These are phyloP conservation scores for Haplosporangium sp. DNA, from an alignment of 371 early-diverging fungal genomes.

Conservation along the genomic window DNA sequence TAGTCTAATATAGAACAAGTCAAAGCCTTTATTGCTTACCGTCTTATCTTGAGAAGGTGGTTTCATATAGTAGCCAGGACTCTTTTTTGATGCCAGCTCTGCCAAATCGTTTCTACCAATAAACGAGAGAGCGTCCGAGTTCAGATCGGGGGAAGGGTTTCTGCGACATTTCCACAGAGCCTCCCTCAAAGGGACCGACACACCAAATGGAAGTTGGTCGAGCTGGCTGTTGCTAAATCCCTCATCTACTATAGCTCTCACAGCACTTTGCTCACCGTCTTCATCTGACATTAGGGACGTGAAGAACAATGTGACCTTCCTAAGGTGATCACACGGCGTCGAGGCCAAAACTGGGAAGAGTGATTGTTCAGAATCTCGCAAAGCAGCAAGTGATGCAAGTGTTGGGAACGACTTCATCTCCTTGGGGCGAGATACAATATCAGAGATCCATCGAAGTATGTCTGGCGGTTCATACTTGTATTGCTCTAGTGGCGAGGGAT, in stretches of 20 bases:
- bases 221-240: slow-evolving; percentile 16
- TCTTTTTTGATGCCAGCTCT: slow-evolving; percentile 55
- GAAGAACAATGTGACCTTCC: slow-evolving; percentile 26
- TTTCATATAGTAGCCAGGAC: slow-evolving; percentile 31
- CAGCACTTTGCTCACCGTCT: slow-evolving; percentile 46
- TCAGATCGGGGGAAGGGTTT: slow-evolving; percentile 22
- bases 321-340: slow-evolving; percentile 22
- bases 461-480: slow-evolving; percentile 38
- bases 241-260: slow-evolving; percentile 54
- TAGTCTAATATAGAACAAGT: neutral
- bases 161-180: slow-evolving; percentile 40
- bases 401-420: slow-evolving; percentile 25
- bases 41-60: slow-evolving; percentile 4
- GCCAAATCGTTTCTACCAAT: slow-evolving; percentile 74
- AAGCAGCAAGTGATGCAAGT: slow-evolving; percentile 1
- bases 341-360: neutral
- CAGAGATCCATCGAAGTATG: slow-evolving; percentile 43
- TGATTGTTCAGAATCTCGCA: slow-evolving; percentile 21
- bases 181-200: slow-evolving; percentile 32
- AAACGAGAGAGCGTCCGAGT: slow-evolving; percentile 19
- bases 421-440: slow-evolving; percentile 22
- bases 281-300: slow-evolving; percentile 20
- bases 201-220: slow-evolving; percentile 39
- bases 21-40: neutral
- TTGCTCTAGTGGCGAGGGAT: slow-evolving; percentile 4